Conservation (phyloP, 768 basidiomycete species). For the Boletus pseudo-olivaceus region DNA sequence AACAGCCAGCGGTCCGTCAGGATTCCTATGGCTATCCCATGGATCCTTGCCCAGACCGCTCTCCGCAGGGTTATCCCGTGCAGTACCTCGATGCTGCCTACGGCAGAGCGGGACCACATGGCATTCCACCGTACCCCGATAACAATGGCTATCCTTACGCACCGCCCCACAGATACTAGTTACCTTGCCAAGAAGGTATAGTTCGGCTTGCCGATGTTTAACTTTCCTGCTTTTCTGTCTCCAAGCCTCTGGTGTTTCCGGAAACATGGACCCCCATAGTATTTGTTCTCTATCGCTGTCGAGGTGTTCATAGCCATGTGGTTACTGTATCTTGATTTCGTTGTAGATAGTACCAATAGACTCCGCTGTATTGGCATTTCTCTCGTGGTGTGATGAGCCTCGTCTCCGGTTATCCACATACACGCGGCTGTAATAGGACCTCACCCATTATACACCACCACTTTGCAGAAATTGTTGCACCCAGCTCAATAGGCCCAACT, state of each 20-base stretch:
- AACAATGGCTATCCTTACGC: conserved; percentile 11
- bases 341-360: conserved; percentile 14
- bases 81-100: conserved; percentile 9
- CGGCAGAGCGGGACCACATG: conserved; percentile 11
- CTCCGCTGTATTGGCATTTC: not conserved
- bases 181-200: not conserved
- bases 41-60: conserved; percentile 12
- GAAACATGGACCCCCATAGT: conserved; percentile 11
- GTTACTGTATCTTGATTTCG: conserved; percentile 8
- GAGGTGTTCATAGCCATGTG: conserved; percentile 3
- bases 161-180: conserved; percentile 4
- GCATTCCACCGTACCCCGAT: conserved; percentile 10
- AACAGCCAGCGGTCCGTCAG: conserved; percentile 7
- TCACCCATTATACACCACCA: not conserved
- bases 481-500: not conserved
- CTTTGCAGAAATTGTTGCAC: not conserved
- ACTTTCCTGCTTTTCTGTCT: conserved; percentile 7
- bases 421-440: not conserved
- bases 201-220: conserved; percentile 4
- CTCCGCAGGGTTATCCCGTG: conserved; percentile 6
- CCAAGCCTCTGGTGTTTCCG: conserved; percentile 7
- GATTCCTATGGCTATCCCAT: conserved; percentile 10
- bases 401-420: not conserved
- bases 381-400: not conserved
- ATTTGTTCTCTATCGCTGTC: conserved; percentile 2